Conservation (phyloP, 2,329 filamentous ascomycete genomes). For the Aspergillus novofumigatus region DNA sequence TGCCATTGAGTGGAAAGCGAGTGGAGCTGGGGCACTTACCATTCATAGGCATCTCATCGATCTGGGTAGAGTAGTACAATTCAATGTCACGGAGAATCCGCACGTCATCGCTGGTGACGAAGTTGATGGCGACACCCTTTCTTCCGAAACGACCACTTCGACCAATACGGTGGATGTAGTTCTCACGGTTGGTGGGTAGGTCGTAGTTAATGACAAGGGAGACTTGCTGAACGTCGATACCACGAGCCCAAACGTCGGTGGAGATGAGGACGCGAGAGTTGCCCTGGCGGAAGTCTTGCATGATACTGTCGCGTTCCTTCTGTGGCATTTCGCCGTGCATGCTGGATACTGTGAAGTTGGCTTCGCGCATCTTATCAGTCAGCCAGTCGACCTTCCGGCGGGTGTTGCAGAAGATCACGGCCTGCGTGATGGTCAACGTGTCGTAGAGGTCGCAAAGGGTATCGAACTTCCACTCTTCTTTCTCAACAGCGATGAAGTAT, state of each 20-base stretch:
- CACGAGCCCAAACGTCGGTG: constrained; percentile 95
- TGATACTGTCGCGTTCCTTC: constrained; percentile 96
- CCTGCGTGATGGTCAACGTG: constrained; percentile 96
- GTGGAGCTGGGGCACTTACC: constrained; percentile 53
- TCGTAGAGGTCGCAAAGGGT: constrained; percentile 98
- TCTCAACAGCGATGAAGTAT: constrained; percentile 98
- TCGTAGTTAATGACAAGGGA: constrained; percentile 99
- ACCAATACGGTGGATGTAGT: constrained; percentile 98
- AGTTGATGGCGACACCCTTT: constrained; percentile 99
- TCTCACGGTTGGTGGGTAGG: constrained; percentile 95
- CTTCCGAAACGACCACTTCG: constrained; percentile 91
- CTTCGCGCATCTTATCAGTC: constrained; percentile 98
- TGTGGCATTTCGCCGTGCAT: constrained; percentile 99
- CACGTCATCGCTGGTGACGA: constrained; percentile 96
- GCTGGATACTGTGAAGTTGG: constrained; percentile 95
- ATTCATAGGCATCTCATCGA: constrained; percentile 99
- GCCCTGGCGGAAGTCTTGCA: constrained; percentile 97
- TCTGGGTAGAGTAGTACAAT: constrained; percentile 92
- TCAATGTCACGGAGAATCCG: constrained; percentile 97
- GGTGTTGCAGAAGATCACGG: constrained; percentile 99
- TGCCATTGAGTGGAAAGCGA: not conserved
- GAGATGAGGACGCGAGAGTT: constrained; percentile 95
- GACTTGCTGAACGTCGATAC: constrained; percentile 98
- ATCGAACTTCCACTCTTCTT: constrained; percentile 99
- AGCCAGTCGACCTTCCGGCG: constrained; percentile 99